These are phyloP conservation scores for Aschersonia sp. DNA, from an alignment of 2,329 filamentous ascomycete genomes.

Conservation along the genomic window DNA sequence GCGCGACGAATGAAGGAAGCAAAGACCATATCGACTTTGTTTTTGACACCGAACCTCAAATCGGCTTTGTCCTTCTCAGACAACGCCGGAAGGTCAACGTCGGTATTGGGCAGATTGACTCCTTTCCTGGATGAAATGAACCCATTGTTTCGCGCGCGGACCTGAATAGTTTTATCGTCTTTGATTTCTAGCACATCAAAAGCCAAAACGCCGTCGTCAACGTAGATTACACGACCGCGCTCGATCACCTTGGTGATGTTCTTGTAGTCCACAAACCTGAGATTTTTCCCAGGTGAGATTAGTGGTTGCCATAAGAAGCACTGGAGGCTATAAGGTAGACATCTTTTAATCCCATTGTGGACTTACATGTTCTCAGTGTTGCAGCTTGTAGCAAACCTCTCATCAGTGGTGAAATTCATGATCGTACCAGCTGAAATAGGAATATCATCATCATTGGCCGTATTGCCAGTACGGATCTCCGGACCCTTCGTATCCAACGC, in stretches of 20 bases:
- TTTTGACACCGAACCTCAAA: conserved; percentile 91
- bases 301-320: not conserved
- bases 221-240: conserved; percentile 85
- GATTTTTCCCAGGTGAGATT: not conserved
- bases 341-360: not conserved
- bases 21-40: conserved; percentile 98
- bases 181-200: conserved; percentile 84
- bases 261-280: conserved; percentile 95
- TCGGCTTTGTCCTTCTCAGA: conserved; percentile 97
- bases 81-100: conserved; percentile 91
- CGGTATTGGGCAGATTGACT: conserved; percentile 96
- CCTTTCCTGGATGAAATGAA: conserved; percentile 98
- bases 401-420: conserved; percentile 94
- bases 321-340: too few species aligned
- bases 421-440: conserved; percentile 72
- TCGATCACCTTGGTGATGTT: conserved; percentile 99
- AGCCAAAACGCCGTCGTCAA: conserved; percentile 94
- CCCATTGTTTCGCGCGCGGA: conserved; percentile 87
- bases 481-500: conserved; percentile 64
- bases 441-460: conserved; percentile 75
- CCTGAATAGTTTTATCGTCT: conserved; percentile 79
- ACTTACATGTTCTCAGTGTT: conserved; percentile 88
- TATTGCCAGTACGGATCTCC: conserved; percentile 48
- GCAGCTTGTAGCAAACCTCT: conserved; percentile 70
- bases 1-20: conserved; percentile 94